Conservation (phyloP, 164 flowering plant species). For the Paratinospora sagittata region DNA sequence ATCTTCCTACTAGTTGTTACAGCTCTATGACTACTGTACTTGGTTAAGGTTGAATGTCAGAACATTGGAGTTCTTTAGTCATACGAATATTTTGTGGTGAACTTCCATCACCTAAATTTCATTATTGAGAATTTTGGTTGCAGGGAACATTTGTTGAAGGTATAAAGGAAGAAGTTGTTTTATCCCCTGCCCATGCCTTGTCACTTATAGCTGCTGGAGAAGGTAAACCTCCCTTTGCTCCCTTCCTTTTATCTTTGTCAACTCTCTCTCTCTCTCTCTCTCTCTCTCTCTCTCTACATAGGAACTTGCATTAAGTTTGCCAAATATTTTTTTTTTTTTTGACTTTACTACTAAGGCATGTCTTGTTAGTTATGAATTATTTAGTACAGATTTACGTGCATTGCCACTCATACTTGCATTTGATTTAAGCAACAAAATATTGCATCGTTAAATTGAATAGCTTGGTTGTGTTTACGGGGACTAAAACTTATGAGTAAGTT, state of each 20-base stretch:
- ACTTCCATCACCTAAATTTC: background rate
- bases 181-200: conserved; percentile 96
- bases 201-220: conserved; percentile 98
- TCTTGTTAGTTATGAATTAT: too few relatives aligned
- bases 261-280: too few relatives aligned
- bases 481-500: too few relatives aligned
- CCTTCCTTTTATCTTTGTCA: background rate
- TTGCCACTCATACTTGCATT: background rate
- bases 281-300: too few relatives aligned
- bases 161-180: conserved; percentile 91
- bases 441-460: too few relatives aligned
- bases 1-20: background rate
- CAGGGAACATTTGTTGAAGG: conserved; percentile 98
- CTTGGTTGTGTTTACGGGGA: too few relatives aligned
- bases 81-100: background rate
- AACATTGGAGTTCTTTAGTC: background rate
- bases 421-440: too few relatives aligned
- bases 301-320: too few relatives aligned
- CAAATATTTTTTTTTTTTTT: too few relatives aligned
- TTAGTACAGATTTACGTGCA: background rate
- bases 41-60: background rate
- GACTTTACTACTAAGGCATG: background rate
- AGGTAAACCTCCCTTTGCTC: conserved; percentile 39
- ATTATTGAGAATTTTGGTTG: conserved; percentile 8
- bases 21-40: background rate